These are phyloP conservation scores for Pseudozyma tsukubaensis DNA, from an alignment of 1,284 basidiomycete genomes.

Conservation along the genomic window DNA sequence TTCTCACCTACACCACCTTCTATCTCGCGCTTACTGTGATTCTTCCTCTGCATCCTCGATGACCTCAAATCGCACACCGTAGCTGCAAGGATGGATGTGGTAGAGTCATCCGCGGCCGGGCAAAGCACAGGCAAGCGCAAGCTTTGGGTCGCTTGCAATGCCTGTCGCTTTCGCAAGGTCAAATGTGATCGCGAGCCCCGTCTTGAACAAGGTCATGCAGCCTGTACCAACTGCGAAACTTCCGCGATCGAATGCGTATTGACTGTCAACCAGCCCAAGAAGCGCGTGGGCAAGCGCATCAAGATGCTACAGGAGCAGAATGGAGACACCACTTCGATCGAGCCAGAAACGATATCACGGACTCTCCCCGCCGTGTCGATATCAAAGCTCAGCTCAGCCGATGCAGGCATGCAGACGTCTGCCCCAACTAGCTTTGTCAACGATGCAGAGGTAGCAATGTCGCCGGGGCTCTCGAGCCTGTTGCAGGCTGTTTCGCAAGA, in stretches of 20 bases:
- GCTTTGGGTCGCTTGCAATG: conserved; percentile 42
- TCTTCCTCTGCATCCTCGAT: no score
- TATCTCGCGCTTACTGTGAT: no score
- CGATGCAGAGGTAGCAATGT: conserved; percentile 11
- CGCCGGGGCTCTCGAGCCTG: conserved; percentile 29
- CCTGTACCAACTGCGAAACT: conserved; percentile 31
- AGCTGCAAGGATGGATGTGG: conserved; percentile 6
- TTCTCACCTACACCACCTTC: no score
- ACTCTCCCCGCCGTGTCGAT: background rate
- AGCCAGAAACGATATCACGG: background rate
- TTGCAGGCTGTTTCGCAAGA: conserved; percentile 30
- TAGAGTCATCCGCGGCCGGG: conserved; percentile 1
- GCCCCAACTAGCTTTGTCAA: background rate
- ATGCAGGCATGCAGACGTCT: background rate
- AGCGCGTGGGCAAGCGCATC: conserved; percentile 40
- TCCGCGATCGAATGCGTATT: conserved; percentile 31
- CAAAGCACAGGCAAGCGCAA: conserved; percentile 27
- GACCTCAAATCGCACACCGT: no score
- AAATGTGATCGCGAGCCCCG: conserved; percentile 41
- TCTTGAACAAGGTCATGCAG: conserved; percentile 20
- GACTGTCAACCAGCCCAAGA: conserved; percentile 42
- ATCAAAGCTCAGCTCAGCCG: no score
- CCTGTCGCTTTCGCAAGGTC: conserved; percentile 45
- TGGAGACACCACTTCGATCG: conserved; percentile 1
- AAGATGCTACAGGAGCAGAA: conserved; percentile 41